Evolutionary conservation across 2,329 filamentous ascomycete genomes (phyloP), one percentile per base, ranked within the genome.

Genomic region (Diaporthe batatas): DNA sequence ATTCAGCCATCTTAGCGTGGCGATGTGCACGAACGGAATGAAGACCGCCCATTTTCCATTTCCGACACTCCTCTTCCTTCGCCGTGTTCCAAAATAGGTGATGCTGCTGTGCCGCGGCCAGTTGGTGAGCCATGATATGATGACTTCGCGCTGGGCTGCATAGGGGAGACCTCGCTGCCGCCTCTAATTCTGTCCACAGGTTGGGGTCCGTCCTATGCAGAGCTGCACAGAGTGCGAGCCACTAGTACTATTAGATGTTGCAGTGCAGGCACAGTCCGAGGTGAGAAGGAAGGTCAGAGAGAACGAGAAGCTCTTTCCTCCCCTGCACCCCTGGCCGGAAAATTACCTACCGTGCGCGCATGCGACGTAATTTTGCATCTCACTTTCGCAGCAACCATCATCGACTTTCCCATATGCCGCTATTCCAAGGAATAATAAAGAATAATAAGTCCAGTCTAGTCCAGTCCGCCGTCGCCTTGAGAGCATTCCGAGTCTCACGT

Each of bases 81-180:
- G 25, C 44, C 44, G 6, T 44, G 62, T 53, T 39, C 62, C 62
- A 53, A 67, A 67, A 53, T 67, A 67, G 4, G 47, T 8, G 47
- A 29, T 67, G 47, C 62, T 67, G 62, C 62, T 67, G 62, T 67
- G 62, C 62, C 62, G 47, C 62, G 47, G 32, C 32, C 62, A 25
- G 3, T 39, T 32, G 21, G 21, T 23, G 32, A 21, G 32, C 62
- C 62, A 25, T 36, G 59, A 51, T 14, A 23, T 34, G 62, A 67
- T 23, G 62, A 21, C 62, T 47, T 67, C 47, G 47, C 62, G 44
- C 6, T 3, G 32, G 44, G 44, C 44, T 47, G 44, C 57, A 59
- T 36, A 14, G 32, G 21, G 14, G 14, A 23, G 42, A n/a, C 58
- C 16, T 12, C 36, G 14, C 25, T 32, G 25, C 18, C 29, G 62